Evolutionary conservation across 495 filamentous ascomycete species (phyloP).

Genomic region (Penicillium subrubescens): DNA sequence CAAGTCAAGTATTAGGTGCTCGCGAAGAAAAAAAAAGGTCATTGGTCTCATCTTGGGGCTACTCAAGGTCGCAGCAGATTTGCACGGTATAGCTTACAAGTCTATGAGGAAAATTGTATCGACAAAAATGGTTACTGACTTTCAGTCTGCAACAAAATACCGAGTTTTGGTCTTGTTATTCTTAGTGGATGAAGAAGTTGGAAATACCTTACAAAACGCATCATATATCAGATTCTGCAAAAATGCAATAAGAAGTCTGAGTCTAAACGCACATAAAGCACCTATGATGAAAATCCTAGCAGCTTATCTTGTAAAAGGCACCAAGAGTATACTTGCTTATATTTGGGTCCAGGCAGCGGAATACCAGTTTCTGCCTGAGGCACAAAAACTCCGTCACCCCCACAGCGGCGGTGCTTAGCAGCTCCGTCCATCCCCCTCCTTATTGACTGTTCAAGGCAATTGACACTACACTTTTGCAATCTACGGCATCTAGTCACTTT

Average conservation of each 20-base stretch:
- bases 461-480: slow-evolving; percentile 1
- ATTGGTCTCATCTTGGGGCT: too few relatives aligned
- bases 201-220: neutral
- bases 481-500: neutral
- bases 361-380: slow-evolving; percentile 29
- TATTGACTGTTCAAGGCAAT: slow-evolving; percentile 1
- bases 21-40: too few relatives aligned
- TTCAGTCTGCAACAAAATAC: neutral
- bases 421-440: slow-evolving; percentile 9
- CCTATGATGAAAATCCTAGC: neutral
- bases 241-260: neutral
- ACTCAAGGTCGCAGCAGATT: slow-evolving; percentile 44
- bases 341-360: neutral
- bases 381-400: slow-evolving; percentile 17
- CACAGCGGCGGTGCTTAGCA: slow-evolving; percentile 18
- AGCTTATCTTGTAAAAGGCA: neutral
- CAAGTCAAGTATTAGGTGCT: too few relatives aligned
- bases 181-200: neutral
- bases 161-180: neutral
- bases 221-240: neutral
- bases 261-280: neutral
- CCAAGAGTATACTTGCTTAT: neutral
- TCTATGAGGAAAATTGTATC: slow-evolving; percentile 24
- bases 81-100: slow-evolving; percentile 38
- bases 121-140: slow-evolving; percentile 19